Evolutionary conservation across 306 rosid species (phyloP).

Genomic region (Cucurbita argyrosperma): DNA sequence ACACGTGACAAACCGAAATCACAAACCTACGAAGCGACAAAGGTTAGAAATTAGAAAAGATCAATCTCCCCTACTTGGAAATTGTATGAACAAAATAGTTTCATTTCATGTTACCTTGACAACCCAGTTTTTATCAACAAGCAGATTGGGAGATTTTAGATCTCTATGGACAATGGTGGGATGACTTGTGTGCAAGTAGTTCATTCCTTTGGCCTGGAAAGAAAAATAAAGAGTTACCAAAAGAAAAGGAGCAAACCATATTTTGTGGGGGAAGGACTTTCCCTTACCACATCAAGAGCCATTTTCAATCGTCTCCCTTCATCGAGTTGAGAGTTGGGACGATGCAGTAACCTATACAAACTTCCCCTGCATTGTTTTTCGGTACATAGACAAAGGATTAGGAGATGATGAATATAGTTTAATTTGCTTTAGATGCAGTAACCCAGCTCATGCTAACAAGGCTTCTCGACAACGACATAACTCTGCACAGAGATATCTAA

Average conservation of each 20-base stretch:
- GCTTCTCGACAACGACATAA: not conserved
- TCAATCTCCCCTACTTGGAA: not conserved
- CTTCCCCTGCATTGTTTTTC: constrained; percentile 59
- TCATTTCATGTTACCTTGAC: constrained; percentile 47
- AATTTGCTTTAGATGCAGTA: constrained; percentile 6
- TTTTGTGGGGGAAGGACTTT: not conserved
- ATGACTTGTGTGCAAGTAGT: constrained; percentile 94
- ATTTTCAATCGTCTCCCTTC: constrained; percentile 84
- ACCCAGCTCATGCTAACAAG: not conserved
- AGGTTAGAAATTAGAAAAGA: constrained; percentile 8
- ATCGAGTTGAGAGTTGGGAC: constrained; percentile 77
- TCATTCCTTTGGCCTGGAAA: constrained; percentile 94
- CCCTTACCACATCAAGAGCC: constrained; percentile 97
- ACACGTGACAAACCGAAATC: constrained; percentile 95
- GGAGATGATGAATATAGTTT: constrained; percentile 4
- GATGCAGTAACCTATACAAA: constrained; percentile 79
- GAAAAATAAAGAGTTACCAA: not conserved
- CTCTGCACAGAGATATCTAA: not conserved
- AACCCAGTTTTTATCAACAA: constrained; percentile 93
- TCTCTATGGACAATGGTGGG: constrained; percentile 97
- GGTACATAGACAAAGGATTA: constrained; percentile 18
- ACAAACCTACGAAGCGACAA: constrained; percentile 46
- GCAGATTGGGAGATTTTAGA: constrained; percentile 92
- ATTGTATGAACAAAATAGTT: not conserved
- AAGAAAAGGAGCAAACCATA: not conserved